Conservation (phyloP, 352 stramenopile genomes). For the Pythium coloratum region DNA sequence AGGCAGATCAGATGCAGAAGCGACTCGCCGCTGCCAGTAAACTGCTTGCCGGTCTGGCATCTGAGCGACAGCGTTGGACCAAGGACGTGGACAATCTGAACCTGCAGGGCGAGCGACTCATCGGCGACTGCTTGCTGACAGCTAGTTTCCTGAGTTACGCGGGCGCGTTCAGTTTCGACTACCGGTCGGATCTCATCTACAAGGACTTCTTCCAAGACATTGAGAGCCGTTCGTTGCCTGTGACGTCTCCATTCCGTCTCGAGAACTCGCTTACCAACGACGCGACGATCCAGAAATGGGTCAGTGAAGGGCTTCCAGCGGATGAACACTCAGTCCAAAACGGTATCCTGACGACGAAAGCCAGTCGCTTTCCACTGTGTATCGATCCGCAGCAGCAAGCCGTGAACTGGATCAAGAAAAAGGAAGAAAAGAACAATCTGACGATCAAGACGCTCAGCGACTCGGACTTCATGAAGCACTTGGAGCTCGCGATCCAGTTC, state of each 20-base stretch:
- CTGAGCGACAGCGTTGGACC: constrained; percentile 91
- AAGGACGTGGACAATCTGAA: constrained; percentile 90
- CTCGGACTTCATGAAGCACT: constrained; percentile 95
- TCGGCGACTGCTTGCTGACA: constrained; percentile 90
- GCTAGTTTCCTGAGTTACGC: constrained; percentile 91
- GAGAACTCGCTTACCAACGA: constrained; percentile 92
- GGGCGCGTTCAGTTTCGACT: constrained; percentile 91
- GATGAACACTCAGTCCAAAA: constrained; percentile 96
- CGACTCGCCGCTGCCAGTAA: constrained; percentile 91
- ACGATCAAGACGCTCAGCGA: constrained; percentile 94
- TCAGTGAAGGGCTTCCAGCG: constrained; percentile 90
- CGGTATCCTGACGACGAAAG: constrained; percentile 94
- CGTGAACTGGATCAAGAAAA: constrained; percentile 96
- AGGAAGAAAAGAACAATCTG: constrained; percentile 92
- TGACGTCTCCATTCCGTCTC: constrained; percentile 88
- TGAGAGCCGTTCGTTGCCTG: constrained; percentile 60
- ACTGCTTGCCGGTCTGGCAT: constrained; percentile 89
- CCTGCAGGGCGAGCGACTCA: constrained; percentile 80
- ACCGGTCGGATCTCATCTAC: constrained; percentile 89
- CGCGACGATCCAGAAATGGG: constrained; percentile 93
- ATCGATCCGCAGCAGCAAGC: constrained; percentile 96
- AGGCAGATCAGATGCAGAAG: constrained; percentile 96
- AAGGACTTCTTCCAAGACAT: constrained; percentile 89
- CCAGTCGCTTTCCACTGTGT: constrained; percentile 93
- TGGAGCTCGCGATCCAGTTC: constrained; percentile 94